Base-by-base conservation (phyloP, 169 alveolate genomes). In the Cryptosporidium andersoni region DNA sequence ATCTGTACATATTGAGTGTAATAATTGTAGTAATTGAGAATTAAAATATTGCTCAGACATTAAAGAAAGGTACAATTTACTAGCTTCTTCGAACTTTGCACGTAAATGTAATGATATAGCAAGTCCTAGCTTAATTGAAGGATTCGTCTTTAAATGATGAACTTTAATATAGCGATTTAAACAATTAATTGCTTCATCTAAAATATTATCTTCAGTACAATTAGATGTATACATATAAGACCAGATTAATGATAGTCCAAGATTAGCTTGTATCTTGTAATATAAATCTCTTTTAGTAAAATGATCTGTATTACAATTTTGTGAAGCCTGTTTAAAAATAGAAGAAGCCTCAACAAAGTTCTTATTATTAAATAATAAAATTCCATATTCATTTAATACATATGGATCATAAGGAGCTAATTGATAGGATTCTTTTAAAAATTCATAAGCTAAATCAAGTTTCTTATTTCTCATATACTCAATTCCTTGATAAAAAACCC, bases 341-440 rank as follows among this genome's bases (percentile, higher is more conserved):
- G 64, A 14, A 40, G 42, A 52, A 14, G 85, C 43, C 14, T 45
- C 60, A 7, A 9, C 9, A 48, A n/a, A 74, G 42, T 74, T 34
- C 34, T 45, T 25, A 25, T 62, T 51, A 53, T 74, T 58, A 58
- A 74, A 74, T 74, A 58, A 63, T 25, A 74, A 37, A 56, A 74
- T 68, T n/a, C 85, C 85, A 56, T 42, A 58, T 62, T 74, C 85
- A 58, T 74, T 74, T 40, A 74, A 9, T 34, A 58, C 25, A 4
- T 45, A 40, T 1, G 85, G 85, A 42, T 74, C 60, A 43, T 56
- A 25, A 2, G 67, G 49, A 16, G 14, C 36, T 60, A 58, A 68
- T 2, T 25, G 48, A 34, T 58, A 48, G 6, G 85, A 45, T n/a
- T 55, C 55, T 74, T 9, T 62, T 11, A 74, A 3, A 47, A 58